Base-by-base conservation (phyloP, 345 rosid species). In the Durio zibethinus region DNA sequence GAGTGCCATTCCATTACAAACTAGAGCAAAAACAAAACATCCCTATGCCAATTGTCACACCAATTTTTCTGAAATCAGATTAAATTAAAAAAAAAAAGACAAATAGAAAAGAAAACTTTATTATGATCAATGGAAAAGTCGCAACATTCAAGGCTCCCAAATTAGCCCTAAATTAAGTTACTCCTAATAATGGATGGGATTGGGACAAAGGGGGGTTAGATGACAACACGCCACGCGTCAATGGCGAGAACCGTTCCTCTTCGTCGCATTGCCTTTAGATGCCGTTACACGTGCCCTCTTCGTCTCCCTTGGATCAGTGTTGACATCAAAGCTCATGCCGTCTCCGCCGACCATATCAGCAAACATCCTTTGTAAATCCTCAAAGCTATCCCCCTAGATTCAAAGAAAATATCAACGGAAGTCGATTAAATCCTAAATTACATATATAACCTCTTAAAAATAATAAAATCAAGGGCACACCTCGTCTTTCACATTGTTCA, bases 291-390 rank as follows among this genome's bases (percentile, higher is more conserved):
- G 87, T 81, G 89, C 78, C 74, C 84, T 85, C 82, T 91, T 91
- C 7, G 16, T 67, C 3, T 29, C 84, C 72, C 84, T 80, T 20
- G 73, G 86, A 75, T 84, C 69, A 0, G 31, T 63, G 6, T 38
- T 50, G 18, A 73, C 59, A 71, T 85, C 90, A 0, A 82, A 83
- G 56, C 82, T 78, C 45, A 15, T 16, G 3, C 86, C 79, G 47
- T 86, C 92, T 29, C 91, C 93, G 31, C 89, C 86, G 5, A 91
- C 95, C 86, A 94, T 93, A 0, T 93, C 97, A 78, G 85, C 79
- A 38, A 94, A 93, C 97, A 90, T 91, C 89, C 92, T 86, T 59
- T 90, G 98, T 47, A 94, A 89, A 63, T 94, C 98, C 84, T 94
- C 97, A 14, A 94, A 86, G 73, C 94, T 94, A 47, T 91, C 90